A percentile compares a stretch with the other conserved stretches of the same genome.
phyloP scores from a whole-genome alignment of 768 basidiomycete species.

The Psilocybe azurescens region DNA sequence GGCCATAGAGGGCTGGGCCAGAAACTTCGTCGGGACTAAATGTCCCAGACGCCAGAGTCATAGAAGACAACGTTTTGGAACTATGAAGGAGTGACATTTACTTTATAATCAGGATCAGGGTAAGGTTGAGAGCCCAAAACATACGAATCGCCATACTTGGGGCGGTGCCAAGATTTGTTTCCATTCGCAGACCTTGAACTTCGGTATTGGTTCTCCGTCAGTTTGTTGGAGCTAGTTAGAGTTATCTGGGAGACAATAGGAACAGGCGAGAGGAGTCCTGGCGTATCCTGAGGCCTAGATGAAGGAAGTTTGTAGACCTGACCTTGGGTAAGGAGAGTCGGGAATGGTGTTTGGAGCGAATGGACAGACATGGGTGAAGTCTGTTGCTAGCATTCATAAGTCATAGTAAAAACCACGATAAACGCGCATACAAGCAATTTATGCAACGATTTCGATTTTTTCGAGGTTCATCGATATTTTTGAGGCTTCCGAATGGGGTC shows the following conservation, averaged over 20 bases:
- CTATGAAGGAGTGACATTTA: not conserved
- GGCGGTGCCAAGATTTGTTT: not conserved
- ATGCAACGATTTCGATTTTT: constrained; percentile 8
- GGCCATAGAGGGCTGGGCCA: not conserved
- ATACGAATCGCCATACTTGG: constrained; percentile 5
- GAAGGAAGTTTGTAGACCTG: constrained; percentile 27
- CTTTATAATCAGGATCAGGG: not conserved
- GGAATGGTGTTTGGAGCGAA: constrained; percentile 28
- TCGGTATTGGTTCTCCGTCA: constrained; percentile 12
- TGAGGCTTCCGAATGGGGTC: not conserved
- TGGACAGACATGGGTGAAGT: not conserved
- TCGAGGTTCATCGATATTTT: not conserved
- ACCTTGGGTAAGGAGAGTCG: constrained; percentile 21
- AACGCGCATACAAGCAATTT: constrained; percentile 17
- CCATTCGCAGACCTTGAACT: not conserved
- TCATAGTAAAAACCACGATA: not conserved
- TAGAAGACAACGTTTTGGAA: constrained; percentile 6
- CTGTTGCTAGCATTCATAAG: not conserved
- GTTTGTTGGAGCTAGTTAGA: not conserved
- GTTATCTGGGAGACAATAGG: constrained; percentile 1
- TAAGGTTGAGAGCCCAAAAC: not conserved
- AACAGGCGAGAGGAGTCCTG: constrained; percentile 21
- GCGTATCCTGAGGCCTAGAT: constrained; percentile 20
- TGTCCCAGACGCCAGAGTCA: constrained; percentile 1
- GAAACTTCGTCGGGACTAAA: not conserved